Evolutionary conservation across 2,329 filamentous ascomycete species (phyloP).

Genomic region (Alternaria arbusti): DNA sequence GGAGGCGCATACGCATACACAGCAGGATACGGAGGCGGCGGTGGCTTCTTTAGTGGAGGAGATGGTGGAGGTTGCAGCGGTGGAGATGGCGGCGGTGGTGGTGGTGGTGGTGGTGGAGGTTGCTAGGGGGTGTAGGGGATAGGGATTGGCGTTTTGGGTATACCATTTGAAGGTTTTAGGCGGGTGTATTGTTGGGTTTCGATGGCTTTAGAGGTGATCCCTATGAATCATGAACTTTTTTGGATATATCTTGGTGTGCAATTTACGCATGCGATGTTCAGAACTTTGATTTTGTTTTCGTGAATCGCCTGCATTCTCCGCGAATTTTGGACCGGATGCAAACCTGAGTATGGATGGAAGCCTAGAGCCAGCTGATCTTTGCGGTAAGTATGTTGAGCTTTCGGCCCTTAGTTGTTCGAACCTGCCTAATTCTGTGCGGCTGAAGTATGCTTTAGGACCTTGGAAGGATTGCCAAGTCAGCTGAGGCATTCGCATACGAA

Average conservation of each 20-base stretch:
- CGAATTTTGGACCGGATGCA: neutral
- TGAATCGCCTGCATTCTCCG: neutral
- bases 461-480: neutral
- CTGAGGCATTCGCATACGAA: neutral
- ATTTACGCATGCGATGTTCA: neutral
- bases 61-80: constrained; percentile 6
- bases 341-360: neutral
- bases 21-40: neutral
- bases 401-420: neutral
- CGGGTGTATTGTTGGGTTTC: neutral
- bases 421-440: neutral
- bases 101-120: neutral
- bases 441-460: neutral
- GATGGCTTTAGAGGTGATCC: neutral
- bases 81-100: constrained; percentile 15
- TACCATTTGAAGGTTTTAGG: neutral
- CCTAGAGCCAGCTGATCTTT: neutral
- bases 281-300: neutral
- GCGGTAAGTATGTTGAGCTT: neutral
- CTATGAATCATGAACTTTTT: neutral
- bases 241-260: neutral
- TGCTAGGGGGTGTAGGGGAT: neutral
- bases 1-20: neutral
- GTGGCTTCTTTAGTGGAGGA: constrained; percentile 6
- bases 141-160: neutral